A percentile compares a stretch with the other conserved stretches of the same genome.
Evolutionary conservation across 1,284 basidiomycete genomes (phyloP).

Genomic region (Cystobasidiaceae sp.): DNA sequence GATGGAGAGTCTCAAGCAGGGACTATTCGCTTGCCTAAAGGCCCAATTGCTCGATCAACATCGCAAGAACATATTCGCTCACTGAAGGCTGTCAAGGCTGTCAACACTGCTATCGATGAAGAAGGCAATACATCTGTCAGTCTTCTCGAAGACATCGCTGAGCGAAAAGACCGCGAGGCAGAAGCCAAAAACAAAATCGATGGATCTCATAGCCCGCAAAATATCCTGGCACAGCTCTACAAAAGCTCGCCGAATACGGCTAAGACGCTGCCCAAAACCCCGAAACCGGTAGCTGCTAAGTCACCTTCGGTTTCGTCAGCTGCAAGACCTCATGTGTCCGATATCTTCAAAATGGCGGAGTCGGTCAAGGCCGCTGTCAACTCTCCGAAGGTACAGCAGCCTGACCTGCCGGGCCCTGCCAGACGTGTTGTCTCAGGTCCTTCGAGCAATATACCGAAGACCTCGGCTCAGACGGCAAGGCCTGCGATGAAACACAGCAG

Average conservation of each 20-base stretch:
- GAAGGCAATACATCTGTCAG: slow-evolving; percentile 26
- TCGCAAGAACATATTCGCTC: slow-evolving; percentile 8
- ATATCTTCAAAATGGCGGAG: not conserved
- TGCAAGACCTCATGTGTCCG: not conserved
- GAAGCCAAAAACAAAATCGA: not conserved
- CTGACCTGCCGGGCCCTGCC: not conserved
- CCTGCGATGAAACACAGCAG: not conserved
- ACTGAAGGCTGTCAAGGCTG: slow-evolving; percentile 9
- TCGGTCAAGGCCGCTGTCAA: not conserved
- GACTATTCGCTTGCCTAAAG: slow-evolving; percentile 31
- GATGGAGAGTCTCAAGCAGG: slow-evolving; percentile 43
- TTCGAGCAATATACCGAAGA: not conserved
- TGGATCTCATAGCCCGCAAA: not conserved
- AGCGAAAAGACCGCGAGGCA: slow-evolving; percentile 15
- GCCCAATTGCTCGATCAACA: not conserved
- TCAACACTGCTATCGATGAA: slow-evolving; percentile 3
- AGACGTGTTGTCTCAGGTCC: not conserved
- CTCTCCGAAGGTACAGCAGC: not conserved
- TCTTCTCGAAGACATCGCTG: slow-evolving; percentile 21
- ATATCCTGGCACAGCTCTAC: slow-evolving; percentile 5
- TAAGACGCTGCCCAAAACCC: slow-evolving; percentile 12
- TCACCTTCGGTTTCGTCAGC: too few species aligned
- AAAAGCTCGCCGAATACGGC: not conserved
- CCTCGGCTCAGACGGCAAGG: not conserved
- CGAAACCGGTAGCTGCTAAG: not conserved